These are phyloP conservation scores for Schoenoplectus tabernaemontani DNA, from an alignment of 202 grass and related monocot species.

Conservation along the genomic window DNA sequence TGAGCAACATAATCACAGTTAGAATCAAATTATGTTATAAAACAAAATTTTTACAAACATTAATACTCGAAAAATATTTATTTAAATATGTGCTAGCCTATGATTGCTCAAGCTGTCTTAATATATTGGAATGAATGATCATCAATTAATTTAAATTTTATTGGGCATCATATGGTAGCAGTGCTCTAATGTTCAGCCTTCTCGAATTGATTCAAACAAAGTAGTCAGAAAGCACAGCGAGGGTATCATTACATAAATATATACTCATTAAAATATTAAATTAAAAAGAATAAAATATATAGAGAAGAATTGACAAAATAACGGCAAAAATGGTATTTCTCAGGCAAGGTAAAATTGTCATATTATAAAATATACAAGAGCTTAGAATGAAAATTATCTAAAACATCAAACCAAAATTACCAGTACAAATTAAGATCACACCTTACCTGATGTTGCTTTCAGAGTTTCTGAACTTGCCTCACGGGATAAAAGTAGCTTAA, in stretches of 20 bases:
- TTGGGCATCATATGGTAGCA: not conserved
- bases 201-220: not conserved
- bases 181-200: not conserved
- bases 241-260: not conserved
- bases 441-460: not conserved
- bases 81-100: not conserved
- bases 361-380: not conserved
- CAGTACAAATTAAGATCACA: not conserved
- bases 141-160: not conserved
- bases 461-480: not conserved
- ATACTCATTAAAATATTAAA: not conserved
- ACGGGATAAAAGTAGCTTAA: not conserved
- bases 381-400: not conserved
- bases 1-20: not conserved
- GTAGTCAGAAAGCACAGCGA: not conserved
- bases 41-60: not conserved
- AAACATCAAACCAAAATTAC: not conserved
- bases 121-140: not conserved
- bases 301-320: not conserved
- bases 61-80: not conserved
- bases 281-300: not conserved
- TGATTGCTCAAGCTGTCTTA: not conserved
- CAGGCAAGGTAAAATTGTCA: not conserved
- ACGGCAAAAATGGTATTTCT: not conserved
- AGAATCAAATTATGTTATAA: not conserved